These are phyloP conservation scores for Massarina eburnea DNA, from an alignment of 2,329 filamentous ascomycete species.

Conservation along the genomic window DNA sequence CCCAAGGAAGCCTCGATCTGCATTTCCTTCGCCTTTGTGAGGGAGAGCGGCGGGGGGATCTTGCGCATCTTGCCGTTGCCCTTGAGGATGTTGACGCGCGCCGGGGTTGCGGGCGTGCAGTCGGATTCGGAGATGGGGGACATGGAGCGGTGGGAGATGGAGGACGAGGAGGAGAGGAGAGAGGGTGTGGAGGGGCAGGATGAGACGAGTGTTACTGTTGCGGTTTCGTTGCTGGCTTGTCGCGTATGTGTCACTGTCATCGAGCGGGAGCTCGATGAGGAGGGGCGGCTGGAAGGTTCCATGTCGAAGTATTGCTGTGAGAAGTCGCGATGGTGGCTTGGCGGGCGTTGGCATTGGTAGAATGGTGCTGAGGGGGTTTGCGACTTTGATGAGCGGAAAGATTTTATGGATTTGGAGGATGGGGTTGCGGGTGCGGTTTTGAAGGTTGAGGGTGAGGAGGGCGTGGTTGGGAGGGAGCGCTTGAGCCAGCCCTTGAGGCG, in stretches of 20 bases:
- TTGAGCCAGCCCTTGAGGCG: constrained; percentile 41
- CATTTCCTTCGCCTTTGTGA: constrained; percentile 26
- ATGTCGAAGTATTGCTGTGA: constrained; percentile 3
- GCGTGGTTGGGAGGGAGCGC: constrained; percentile 31
- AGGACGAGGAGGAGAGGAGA: constrained; percentile 10
- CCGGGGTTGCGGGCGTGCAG: constrained; percentile 10
- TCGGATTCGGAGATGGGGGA: constrained; percentile 1
- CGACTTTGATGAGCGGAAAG: constrained; percentile 8
- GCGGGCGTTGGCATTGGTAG: constrained; percentile 30
- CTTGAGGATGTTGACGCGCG: constrained; percentile 18
- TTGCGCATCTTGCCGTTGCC: constrained; percentile 26
- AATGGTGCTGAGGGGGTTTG: constrained; percentile 18
- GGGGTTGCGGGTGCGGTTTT: constrained; percentile 8
- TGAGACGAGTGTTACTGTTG: constrained; percentile 33
- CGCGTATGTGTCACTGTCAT: constrained; percentile 21
- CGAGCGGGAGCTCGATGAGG: constrained; percentile 23
- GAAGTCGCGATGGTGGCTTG: constrained; percentile 8
- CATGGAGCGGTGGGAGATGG: constrained; percentile 5
- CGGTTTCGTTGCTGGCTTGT: constrained; percentile 30
- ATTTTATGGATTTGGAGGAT: constrained; percentile 5
- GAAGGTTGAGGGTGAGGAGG: constrained; percentile 17
- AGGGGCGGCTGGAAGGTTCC: constrained; percentile 17
- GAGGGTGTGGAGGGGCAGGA: constrained; percentile 22
- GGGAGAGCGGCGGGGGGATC: constrained; percentile 30
- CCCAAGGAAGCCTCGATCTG: constrained; percentile 20